These are phyloP conservation scores for Penium margaritaceum DNA, from an alignment of 139 green algal species.

Conservation along the genomic window DNA sequence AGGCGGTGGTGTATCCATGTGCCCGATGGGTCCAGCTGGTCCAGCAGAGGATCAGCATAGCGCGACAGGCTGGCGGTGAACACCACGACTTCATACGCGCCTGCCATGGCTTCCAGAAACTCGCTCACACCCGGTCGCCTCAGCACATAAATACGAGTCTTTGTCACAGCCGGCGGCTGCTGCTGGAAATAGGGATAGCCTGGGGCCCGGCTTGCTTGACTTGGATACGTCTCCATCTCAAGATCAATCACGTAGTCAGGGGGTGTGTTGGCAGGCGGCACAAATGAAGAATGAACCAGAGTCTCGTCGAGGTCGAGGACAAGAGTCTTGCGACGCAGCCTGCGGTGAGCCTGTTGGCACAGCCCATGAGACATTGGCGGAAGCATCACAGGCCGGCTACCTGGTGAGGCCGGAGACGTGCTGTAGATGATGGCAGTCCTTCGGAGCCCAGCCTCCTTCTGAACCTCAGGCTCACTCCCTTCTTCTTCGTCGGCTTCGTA, in stretches of 20 bases:
- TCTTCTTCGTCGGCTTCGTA: no score
- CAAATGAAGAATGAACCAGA: conserved; percentile 92
- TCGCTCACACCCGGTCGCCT: conserved; percentile 87
- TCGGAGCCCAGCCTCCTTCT: no score
- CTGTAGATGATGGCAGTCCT: no score
- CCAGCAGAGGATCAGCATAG: conserved; percentile 76
- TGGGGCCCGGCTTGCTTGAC: no score
- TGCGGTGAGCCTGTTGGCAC: no score
- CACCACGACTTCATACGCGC: conserved; percentile 21
- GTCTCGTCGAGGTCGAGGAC: conserved; percentile 95
- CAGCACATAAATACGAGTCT: conserved; percentile 67
- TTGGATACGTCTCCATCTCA: conserved; percentile 69
- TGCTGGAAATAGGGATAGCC: no score
- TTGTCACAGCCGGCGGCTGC: no score
- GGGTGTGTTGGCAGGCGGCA: conserved; percentile 73
- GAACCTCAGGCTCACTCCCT: no score
- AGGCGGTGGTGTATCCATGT: conserved; percentile 77
- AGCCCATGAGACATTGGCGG: no score
- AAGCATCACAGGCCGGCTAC: no score
- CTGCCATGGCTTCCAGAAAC: conserved; percentile 65
- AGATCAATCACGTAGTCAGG: conserved; percentile 88
- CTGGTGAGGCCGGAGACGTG: no score
- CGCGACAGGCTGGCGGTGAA: conserved; percentile 52
- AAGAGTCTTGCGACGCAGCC: no score
- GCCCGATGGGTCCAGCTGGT: conserved; percentile 70